Conservation (phyloP, 2,329 filamentous ascomycete genomes). For the Xylaria sp. region DNA sequence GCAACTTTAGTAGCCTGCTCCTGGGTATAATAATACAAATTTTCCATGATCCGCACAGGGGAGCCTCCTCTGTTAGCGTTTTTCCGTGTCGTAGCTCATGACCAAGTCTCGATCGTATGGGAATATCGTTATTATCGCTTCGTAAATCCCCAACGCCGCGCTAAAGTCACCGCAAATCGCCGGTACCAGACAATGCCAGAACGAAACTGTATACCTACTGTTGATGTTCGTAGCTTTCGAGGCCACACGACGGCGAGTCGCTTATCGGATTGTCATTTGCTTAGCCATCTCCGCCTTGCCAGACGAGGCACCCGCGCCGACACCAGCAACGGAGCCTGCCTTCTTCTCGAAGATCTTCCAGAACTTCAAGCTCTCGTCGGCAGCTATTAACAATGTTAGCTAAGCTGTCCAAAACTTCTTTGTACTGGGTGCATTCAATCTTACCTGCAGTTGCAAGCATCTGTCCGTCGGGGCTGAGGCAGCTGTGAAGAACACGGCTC, state of each 20-base stretch:
- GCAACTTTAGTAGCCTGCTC: constrained; percentile 22
- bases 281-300: constrained; percentile 88
- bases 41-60: constrained; percentile 33
- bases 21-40: constrained; percentile 37
- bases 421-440: constrained; percentile 42
- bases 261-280: constrained; percentile 90
- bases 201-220: constrained; percentile 48
- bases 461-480: constrained; percentile 95
- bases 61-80: constrained; percentile 32
- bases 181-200: constrained; percentile 46
- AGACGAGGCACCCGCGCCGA: constrained; percentile 73
- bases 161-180: constrained; percentile 45
- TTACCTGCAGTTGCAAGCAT: constrained; percentile 92
- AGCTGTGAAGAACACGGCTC: constrained; percentile 95
- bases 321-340: constrained; percentile 74
- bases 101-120: constrained; percentile 40
- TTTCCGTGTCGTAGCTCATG: constrained; percentile 44
- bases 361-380: constrained; percentile 98
- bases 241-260: constrained; percentile 37
- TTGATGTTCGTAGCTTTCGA: constrained; percentile 41
- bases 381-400: constrained; percentile 64
- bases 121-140: constrained; percentile 36
- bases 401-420: constrained; percentile 24
- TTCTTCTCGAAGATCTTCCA: constrained; percentile 99
- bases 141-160: constrained; percentile 45